Percentiles rank a stretch among this genome's conserved stretches.
Conservation (phyloP, 805 yeast species). For the Citeromyces matritensis region DNA sequence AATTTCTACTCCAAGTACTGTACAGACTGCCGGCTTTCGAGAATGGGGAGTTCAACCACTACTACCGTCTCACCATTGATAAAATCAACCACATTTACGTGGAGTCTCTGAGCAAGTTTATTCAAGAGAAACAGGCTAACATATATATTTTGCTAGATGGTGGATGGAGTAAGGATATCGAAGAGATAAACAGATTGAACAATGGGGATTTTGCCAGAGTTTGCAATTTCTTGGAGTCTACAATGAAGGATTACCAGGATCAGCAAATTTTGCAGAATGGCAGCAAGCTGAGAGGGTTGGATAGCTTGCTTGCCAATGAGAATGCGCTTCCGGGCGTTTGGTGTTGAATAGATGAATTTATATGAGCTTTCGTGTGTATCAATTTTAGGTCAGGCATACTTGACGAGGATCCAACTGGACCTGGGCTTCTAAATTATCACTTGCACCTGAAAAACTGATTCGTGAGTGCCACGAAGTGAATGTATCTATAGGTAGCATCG, state of each 20-base stretch:
- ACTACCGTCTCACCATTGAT: conserved; percentile 14
- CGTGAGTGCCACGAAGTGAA: too few relatives aligned
- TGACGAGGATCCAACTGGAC: too few relatives aligned
- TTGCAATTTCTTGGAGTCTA: conserved; percentile 5
- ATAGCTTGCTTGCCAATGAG: too few relatives aligned
- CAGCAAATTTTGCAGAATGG: background rate
- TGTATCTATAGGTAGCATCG: too few relatives aligned
- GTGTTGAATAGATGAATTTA: too few relatives aligned
- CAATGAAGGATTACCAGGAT: background rate
- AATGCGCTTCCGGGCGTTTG: too few relatives aligned
- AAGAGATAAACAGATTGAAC: conserved; percentile 14
- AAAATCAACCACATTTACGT: conserved; percentile 15
- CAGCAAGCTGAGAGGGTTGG: background rate
- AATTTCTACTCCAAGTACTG: conserved; percentile 37
- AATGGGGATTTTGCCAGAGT: conserved; percentile 11
- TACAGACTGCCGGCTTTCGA: conserved; percentile 55
- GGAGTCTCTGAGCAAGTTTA: conserved; percentile 10
- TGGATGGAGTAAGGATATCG: conserved; percentile 13
- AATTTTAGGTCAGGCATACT: too few relatives aligned
- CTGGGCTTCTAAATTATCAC: too few relatives aligned
- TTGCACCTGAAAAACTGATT: too few relatives aligned
- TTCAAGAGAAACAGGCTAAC: conserved; percentile 16
- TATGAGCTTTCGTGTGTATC: too few relatives aligned
- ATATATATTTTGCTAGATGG: conserved; percentile 15
- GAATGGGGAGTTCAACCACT: conserved; percentile 37